Percentiles rank a stretch among this genome's conserved stretches.
Evolutionary conservation across 2,329 filamentous ascomycete species (phyloP).

Genomic region (Colletotrichum simmondsii): DNA sequence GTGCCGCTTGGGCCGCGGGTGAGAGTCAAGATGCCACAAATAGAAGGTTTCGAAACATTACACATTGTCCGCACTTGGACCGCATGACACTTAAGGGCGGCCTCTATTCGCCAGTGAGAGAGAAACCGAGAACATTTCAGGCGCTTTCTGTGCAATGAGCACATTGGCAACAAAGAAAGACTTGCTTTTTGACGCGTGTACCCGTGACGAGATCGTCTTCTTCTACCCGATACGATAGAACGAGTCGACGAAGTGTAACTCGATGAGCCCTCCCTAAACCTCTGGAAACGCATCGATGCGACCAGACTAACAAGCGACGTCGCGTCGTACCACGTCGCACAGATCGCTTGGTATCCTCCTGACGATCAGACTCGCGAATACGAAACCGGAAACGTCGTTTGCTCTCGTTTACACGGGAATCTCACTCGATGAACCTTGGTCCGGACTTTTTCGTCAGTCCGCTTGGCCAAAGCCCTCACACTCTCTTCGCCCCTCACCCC

Average conservation of each 20-base stretch:
- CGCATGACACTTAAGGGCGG: background rate
- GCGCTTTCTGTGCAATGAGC: too few relatives aligned
- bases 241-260: background rate
- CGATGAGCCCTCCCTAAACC: background rate
- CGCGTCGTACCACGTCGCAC: background rate
- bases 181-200: background rate
- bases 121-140: background rate
- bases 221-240: background rate
- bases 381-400: conserved; percentile 12
- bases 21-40: background rate
- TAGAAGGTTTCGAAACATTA: conserved; percentile 13
- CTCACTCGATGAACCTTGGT: conserved; percentile 6
- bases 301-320: background rate
- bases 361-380: conserved; percentile 19
- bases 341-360: background rate
- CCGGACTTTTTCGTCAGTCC: conserved; percentile 8
- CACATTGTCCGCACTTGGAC: background rate
- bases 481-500: background rate
- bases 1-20: background rate
- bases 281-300: background rate
- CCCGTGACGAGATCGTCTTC: too few relatives aligned
- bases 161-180: too few relatives aligned
- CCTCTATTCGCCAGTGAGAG: background rate
- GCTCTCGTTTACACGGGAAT: conserved; percentile 1
- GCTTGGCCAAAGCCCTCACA: background rate